phyloP scores from a whole-genome alignment of 495 filamentous ascomycete genomes.

The Talaromyces stipitatus region DNA sequence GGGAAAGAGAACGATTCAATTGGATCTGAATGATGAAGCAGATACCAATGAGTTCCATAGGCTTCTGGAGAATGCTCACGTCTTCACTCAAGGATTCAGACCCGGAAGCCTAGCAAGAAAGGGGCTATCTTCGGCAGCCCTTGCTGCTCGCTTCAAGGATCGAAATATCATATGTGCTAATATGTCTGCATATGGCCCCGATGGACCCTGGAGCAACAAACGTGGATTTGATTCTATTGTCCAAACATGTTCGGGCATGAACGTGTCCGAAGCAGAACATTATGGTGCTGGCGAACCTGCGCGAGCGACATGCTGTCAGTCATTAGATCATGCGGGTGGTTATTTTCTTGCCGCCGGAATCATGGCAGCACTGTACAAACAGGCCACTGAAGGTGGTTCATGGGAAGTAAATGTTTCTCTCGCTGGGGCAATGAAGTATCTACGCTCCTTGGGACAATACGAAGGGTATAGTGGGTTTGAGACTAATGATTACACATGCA shows the following conservation, averaged over 20 bases:
- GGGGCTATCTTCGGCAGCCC: conserved; percentile 38
- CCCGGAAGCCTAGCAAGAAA: conserved; percentile 46
- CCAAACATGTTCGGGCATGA: conserved; percentile 46
- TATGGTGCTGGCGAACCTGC: conserved; percentile 56
- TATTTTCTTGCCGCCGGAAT: conserved; percentile 48
- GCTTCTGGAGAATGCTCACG: conserved; percentile 40
- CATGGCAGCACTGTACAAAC: conserved; percentile 44
- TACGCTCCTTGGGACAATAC: conserved; percentile 17
- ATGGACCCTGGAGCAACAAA: conserved; percentile 19
- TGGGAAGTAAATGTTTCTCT: conserved; percentile 48
- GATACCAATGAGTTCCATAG: conserved; percentile 36
- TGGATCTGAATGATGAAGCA: conserved; percentile 41
- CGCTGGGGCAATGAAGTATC: conserved; percentile 22
- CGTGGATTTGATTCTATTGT: conserved; percentile 39
- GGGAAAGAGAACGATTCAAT: conserved; percentile 43
- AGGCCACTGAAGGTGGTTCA: conserved; percentile 46
- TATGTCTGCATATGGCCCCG: conserved; percentile 53
- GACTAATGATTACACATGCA: conserved; percentile 6
- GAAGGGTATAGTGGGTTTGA: conserved; percentile 13
- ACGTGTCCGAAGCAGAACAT: conserved; percentile 26
- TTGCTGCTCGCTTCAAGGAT: conserved; percentile 25
- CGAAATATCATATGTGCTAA: conserved; percentile 52
- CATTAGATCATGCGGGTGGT: conserved; percentile 57
- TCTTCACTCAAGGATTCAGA: conserved; percentile 49
- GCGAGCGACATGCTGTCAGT: conserved; percentile 47